These are phyloP conservation scores for Acanthamoeba culbertsoni DNA, from an alignment of 208 protist species.

Conservation along the genomic window DNA sequence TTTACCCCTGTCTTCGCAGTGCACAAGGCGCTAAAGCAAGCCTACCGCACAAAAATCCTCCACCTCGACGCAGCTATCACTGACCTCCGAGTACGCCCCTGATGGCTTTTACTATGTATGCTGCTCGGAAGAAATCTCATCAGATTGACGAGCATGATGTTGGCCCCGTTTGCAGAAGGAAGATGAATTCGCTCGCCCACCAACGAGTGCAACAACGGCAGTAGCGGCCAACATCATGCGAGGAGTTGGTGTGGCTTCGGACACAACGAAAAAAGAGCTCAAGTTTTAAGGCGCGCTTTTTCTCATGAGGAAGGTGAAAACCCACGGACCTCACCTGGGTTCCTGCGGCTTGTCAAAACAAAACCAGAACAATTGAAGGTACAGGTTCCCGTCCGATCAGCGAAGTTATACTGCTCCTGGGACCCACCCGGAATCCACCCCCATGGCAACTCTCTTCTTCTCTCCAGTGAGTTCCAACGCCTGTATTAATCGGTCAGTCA, in stretches of 20 bases:
- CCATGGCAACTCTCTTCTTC: too few relatives aligned
- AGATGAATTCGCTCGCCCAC: not conserved
- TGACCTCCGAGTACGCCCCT: not conserved
- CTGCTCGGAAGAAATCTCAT: not conserved
- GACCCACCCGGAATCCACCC: too few relatives aligned
- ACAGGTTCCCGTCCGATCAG: too few relatives aligned
- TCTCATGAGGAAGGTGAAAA: too few relatives aligned
- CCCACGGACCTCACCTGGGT: too few relatives aligned
- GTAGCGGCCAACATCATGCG: constrained; percentile 13
- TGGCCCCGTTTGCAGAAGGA: constrained; percentile 13
- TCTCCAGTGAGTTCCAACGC: too few relatives aligned
- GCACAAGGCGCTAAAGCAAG: constrained; percentile 33
- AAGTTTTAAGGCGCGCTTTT: too few relatives aligned
- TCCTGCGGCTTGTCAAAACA: too few relatives aligned
- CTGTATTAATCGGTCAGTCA: too few relatives aligned
- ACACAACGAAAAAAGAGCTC: not conserved
- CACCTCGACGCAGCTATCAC: not conserved
- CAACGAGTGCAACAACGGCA: not conserved
- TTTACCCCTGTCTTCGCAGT: not conserved
- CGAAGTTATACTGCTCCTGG: too few relatives aligned
- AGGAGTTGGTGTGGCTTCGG: not conserved
- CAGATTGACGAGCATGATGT: too few relatives aligned
- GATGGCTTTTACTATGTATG: not conserved
- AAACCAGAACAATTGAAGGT: too few relatives aligned
- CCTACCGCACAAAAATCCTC: constrained; percentile 10